Evolutionary conservation across 2,329 filamentous ascomycete species (phyloP).

Genomic region (Cladosporium sphaerospermum): DNA sequence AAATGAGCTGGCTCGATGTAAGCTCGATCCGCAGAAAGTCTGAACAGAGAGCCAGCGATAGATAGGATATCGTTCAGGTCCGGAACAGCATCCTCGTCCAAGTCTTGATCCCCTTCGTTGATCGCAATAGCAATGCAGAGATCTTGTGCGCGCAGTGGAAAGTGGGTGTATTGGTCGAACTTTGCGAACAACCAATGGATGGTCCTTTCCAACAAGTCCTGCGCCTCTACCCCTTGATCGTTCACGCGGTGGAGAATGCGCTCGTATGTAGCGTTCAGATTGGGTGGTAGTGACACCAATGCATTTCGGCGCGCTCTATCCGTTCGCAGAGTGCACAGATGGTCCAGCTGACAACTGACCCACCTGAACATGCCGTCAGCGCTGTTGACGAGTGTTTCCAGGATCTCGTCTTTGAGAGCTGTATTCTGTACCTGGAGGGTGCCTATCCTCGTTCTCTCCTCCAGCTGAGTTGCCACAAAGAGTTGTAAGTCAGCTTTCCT

Average conservation of each 20-base stretch:
- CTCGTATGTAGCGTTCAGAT: background rate
- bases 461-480: background rate
- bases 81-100: background rate
- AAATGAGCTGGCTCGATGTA: background rate
- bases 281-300: background rate
- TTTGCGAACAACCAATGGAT: background rate
- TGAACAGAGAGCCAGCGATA: background rate
- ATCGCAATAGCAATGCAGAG: background rate
- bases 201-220: background rate
- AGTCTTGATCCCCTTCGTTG: background rate
- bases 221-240: background rate
- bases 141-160: background rate
- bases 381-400: background rate
- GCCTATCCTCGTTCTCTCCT: background rate
- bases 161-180: background rate
- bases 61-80: background rate
- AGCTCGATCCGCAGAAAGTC: background rate
- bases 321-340: background rate
- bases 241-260: background rate
- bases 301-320: background rate
- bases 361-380: conserved; percentile 6
- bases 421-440: background rate
- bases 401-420: background rate
- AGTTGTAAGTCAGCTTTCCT: background rate
- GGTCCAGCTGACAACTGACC: conserved; percentile 4